phyloP scores from a whole-genome alignment of 371 early-diverging fungal genomes.

The Lichtheimia corymbifera region DNA sequence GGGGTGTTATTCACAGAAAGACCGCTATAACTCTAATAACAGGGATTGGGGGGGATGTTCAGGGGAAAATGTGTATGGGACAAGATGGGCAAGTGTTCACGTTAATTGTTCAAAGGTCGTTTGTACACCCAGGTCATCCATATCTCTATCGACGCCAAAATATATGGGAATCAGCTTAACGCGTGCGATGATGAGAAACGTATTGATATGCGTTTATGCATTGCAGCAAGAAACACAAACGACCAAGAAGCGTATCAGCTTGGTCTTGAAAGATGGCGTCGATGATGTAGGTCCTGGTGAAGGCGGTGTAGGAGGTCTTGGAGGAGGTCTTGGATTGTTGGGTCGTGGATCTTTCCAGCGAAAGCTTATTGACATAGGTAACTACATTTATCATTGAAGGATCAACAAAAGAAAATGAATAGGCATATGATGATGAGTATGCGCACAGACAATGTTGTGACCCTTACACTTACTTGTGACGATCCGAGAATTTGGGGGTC shows the following conservation, averaged over 20 bases:
- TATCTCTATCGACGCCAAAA: neutral
- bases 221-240: neutral
- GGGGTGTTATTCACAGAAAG: too few relatives aligned
- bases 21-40: too few relatives aligned
- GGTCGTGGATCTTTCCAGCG: conserved; percentile 3
- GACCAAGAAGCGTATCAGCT: neutral
- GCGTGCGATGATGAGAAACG: too few relatives aligned
- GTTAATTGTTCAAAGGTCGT: too few relatives aligned
- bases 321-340: conserved; percentile 1
- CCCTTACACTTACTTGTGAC: neutral
- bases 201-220: neutral
- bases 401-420: neutral
- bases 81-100: too few relatives aligned
- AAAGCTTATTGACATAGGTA: conserved; percentile 1
- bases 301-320: neutral
- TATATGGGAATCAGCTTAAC: neutral
- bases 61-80: too few relatives aligned
- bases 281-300: neutral
- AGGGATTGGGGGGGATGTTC: too few relatives aligned
- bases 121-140: too few relatives aligned
- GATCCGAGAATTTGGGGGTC: conserved; percentile 3
- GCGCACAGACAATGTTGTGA: conserved; percentile 6
- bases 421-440: neutral
- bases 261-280: neutral
- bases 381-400: neutral